These are phyloP conservation scores for Echria macrotheca DNA, from an alignment of 495 filamentous ascomycete genomes.

Conservation along the genomic window DNA sequence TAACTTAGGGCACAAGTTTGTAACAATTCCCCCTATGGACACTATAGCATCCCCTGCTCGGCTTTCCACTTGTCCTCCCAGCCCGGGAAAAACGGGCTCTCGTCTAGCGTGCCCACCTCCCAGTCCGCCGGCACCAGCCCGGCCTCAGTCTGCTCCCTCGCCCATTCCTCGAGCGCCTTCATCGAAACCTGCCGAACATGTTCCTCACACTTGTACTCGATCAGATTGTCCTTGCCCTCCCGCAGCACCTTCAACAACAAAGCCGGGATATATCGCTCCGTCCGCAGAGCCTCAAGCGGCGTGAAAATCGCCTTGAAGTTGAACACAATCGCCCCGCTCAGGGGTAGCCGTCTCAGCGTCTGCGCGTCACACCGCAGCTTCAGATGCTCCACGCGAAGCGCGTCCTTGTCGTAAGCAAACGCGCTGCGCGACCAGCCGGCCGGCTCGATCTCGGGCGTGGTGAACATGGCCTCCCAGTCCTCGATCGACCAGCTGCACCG, in stretches of 20 bases:
- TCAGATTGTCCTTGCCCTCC: conserved; percentile 67
- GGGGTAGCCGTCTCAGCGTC: conserved; percentile 74
- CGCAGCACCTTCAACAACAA: conserved; percentile 62
- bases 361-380: conserved; percentile 89
- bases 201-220: conserved; percentile 84
- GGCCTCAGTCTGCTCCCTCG: conserved; percentile 60
- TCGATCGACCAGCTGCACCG: conserved; percentile 87
- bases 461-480: conserved; percentile 67
- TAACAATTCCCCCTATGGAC: no score
- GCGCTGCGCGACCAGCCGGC: conserved; percentile 19
- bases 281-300: conserved; percentile 61
- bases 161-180: conserved; percentile 64
- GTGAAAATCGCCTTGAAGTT: conserved; percentile 93
- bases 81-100: conserved; percentile 74
- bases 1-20: no score
- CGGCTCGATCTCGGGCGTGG: conserved; percentile 14
- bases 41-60: conserved; percentile 72
- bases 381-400: conserved; percentile 54
- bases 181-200: conserved; percentile 72
- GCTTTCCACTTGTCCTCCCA: conserved; percentile 83
- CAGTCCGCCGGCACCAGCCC: conserved; percentile 60
- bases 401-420: conserved; percentile 20
- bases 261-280: conserved; percentile 70
- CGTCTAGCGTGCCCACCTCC: conserved; percentile 71
- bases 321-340: conserved; percentile 72